A percentile compares a stretch with the other conserved stretches of the same genome.
These are phyloP conservation scores for Emmonsia crescens DNA, from an alignment of 2,329 filamentous ascomycete species.

Conservation along the genomic window DNA sequence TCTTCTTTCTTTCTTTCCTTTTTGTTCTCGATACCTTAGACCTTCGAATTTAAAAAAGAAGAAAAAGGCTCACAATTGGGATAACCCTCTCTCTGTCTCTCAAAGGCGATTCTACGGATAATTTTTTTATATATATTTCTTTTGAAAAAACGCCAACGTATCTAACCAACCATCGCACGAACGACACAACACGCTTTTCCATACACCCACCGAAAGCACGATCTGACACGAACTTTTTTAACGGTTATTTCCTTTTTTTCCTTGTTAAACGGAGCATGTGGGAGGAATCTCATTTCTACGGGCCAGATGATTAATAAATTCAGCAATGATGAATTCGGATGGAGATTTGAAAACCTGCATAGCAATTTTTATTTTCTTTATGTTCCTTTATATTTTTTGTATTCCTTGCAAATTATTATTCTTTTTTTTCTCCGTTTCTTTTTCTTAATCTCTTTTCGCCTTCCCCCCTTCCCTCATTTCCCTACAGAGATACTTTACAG, in stretches of 20 bases:
- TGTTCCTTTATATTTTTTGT: background rate
- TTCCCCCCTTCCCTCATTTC: background rate
- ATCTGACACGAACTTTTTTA: background rate
- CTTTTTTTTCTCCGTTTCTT: background rate
- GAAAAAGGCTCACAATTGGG: background rate
- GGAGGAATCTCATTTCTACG: background rate
- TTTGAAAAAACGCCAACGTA: too few relatives aligned
- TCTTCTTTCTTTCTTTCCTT: background rate
- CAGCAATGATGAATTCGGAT: background rate
- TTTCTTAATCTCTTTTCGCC: background rate
- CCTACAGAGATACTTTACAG: background rate
- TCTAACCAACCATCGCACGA: too few relatives aligned
- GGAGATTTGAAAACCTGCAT: background rate
- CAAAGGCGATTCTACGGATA: background rate
- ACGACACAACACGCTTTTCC: background rate
- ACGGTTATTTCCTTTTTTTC: background rate
- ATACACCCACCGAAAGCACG: background rate
- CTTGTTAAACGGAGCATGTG: background rate
- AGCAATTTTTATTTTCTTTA: slow-evolving; percentile 3
- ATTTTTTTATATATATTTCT: background rate
- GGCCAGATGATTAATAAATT: background rate
- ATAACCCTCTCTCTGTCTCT: background rate
- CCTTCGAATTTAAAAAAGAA: background rate
- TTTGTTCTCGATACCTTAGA: background rate
- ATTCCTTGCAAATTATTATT: background rate